Evolutionary conservation across 2,329 filamentous ascomycete genomes (phyloP).

Genomic region (Chrysosporium queenslandicum): DNA sequence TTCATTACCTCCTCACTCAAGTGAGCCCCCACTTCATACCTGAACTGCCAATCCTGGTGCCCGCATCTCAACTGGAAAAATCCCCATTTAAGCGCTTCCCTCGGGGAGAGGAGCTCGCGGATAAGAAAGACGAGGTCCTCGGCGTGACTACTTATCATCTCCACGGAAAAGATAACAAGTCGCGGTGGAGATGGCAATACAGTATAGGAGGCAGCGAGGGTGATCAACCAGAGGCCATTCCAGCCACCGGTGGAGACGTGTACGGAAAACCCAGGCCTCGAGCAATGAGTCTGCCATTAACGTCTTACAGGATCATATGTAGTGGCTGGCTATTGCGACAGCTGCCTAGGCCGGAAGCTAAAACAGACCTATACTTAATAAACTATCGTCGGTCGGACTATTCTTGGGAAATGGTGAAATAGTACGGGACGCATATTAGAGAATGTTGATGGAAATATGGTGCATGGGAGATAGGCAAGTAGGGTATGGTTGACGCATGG

Average conservation of each 20-base stretch:
- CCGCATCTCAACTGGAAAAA: conserved; percentile 5
- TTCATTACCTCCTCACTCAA: conserved; percentile 2
- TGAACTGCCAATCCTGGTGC: neutral
- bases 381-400: conserved; percentile 9
- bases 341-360: neutral
- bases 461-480: neutral
- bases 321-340: conserved; percentile 5
- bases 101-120: neutral
- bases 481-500: too few species aligned
- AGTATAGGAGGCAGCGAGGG: neutral
- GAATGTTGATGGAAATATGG: neutral
- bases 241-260: conserved; percentile 5
- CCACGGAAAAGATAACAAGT: conserved; percentile 7
- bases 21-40: neutral
- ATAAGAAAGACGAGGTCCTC: conserved; percentile 9
- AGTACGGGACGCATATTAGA: conserved; percentile 2
- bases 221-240: conserved; percentile 3
- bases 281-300: conserved; percentile 4
- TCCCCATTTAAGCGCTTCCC: conserved; percentile 2
- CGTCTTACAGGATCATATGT: conserved; percentile 9
- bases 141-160: conserved; percentile 5
- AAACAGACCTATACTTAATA: neutral
- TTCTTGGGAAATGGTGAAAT: neutral
- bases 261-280: conserved; percentile 4
- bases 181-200: conserved; percentile 4